Evolutionary conservation across 805 yeast genomes (phyloP).

Genomic region (Candida berthetii): DNA sequence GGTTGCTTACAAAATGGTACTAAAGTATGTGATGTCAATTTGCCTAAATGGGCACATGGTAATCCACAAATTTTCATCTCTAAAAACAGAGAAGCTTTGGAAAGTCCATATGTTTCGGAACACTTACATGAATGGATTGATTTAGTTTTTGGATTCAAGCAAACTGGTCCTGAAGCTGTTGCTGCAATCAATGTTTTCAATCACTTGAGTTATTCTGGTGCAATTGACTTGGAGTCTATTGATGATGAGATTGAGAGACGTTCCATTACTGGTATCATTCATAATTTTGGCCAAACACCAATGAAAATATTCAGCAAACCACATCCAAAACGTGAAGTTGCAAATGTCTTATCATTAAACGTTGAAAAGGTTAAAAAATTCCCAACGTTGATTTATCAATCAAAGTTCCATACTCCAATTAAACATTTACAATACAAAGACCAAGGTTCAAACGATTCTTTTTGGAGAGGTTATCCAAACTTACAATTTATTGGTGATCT

Average conservation of each 20-base stretch:
- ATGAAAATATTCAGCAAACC: conserved; percentile 61
- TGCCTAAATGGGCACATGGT: conserved; percentile 82
- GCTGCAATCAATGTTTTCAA: conserved; percentile 72
- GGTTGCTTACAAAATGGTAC: conserved; percentile 63
- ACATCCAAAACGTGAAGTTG: conserved; percentile 46
- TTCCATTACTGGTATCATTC: conserved; percentile 79
- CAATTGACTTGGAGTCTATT: conserved; percentile 68
- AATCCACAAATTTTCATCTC: conserved; percentile 71
- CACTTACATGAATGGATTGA: conserved; percentile 84
- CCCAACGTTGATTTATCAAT: conserved; percentile 38
- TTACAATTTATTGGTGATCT: conserved; percentile 19
- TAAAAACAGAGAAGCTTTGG: conserved; percentile 78
- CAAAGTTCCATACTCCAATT: conserved; percentile 34
- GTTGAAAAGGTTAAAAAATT: conserved; percentile 20
- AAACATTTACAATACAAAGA: conserved; percentile 37
- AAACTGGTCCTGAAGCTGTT: conserved; percentile 65
- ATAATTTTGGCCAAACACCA: conserved; percentile 92
- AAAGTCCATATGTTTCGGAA: conserved; percentile 72
- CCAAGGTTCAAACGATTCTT: conserved; percentile 20
- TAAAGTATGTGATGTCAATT: conserved; percentile 49
- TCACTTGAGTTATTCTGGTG: conserved; percentile 79
- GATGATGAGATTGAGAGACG: conserved; percentile 67
- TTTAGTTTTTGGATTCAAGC: conserved; percentile 75
- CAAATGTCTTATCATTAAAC: conserved; percentile 30
- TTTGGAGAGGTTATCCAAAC: conserved; percentile 47